These are phyloP conservation scores for Secale cereale DNA, from an alignment of 176 grass and related monocot genomes.

Conservation along the genomic window DNA sequence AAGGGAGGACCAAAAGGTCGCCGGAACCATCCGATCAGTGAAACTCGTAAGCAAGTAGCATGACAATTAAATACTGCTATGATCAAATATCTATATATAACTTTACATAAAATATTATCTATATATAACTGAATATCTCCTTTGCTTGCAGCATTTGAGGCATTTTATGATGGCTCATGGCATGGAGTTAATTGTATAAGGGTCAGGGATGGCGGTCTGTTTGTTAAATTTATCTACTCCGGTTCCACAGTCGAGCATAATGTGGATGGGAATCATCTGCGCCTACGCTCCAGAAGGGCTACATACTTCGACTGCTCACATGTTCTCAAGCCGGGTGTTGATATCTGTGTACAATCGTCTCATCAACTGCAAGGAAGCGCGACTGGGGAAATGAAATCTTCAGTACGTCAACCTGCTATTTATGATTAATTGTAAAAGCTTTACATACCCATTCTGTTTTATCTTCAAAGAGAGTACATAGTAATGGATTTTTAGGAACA, in stretches of 20 bases:
- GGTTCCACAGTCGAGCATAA: conserved; percentile 33
- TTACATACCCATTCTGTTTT: not conserved
- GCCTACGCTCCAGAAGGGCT: conserved; percentile 64
- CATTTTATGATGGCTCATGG: conserved; percentile 70
- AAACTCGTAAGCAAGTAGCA: conserved; percentile 34
- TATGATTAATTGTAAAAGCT: not conserved
- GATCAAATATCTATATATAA: not conserved
- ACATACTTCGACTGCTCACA: conserved; percentile 51
- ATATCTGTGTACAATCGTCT: conserved; percentile 59
- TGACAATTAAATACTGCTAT: not conserved
- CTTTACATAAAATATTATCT: not conserved
- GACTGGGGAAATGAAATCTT: conserved; percentile 25
- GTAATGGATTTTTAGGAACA: not conserved
- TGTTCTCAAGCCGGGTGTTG: conserved; percentile 56
- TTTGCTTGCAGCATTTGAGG: conserved; percentile 71
- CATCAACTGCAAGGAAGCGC: conserved; percentile 28
- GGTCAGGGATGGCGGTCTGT: conserved; percentile 56
- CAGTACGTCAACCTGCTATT: conserved; percentile 38
- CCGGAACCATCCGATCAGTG: conserved; percentile 27
- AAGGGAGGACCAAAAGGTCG: conserved; percentile 13
- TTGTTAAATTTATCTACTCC: conserved; percentile 34
- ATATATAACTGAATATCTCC: not conserved
- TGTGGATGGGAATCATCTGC: conserved; percentile 49
- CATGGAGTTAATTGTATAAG: conserved; percentile 61
- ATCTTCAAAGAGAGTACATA: too few relatives aligned